Percentiles rank a stretch among this genome's conserved stretches.
phyloP scores from a whole-genome alignment of 2,329 filamentous ascomycete genomes.

The Sclerotinia trifoliorum region DNA sequence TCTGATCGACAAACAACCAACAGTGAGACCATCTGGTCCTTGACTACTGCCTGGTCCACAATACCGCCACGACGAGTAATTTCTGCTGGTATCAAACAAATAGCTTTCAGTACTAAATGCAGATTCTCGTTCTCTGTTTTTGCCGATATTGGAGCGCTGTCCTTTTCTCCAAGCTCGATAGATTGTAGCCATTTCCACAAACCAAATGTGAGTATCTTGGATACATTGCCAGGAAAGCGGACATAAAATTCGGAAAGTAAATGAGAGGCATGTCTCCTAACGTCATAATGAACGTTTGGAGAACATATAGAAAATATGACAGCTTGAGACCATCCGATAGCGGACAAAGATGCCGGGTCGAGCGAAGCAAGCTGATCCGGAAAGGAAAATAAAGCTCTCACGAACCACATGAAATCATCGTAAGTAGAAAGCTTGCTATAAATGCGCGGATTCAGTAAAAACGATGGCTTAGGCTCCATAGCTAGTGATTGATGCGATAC shows the following conservation, averaged over 20 bases:
- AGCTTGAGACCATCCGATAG: slow-evolving; percentile 76
- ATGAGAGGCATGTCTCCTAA: slow-evolving; percentile 62
- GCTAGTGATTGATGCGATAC: slow-evolving; percentile 65
- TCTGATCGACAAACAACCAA: slow-evolving; percentile 76
- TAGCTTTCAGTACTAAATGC: slow-evolving; percentile 57
- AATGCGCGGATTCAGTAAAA: slow-evolving; percentile 78
- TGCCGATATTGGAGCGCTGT: slow-evolving; percentile 64
- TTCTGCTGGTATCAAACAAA: slow-evolving; percentile 60
- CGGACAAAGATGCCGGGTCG: slow-evolving; percentile 51
- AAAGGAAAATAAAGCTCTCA: slow-evolving; percentile 65
- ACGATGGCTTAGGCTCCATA: slow-evolving; percentile 78
- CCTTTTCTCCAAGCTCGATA: slow-evolving; percentile 70
- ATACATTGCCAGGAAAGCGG: slow-evolving; percentile 56
- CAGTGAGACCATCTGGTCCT: slow-evolving; percentile 71
- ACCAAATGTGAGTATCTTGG: slow-evolving; percentile 64
- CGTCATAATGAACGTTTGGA: slow-evolving; percentile 55
- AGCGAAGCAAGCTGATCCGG: slow-evolving; percentile 50
- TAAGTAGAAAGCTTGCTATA: slow-evolving; percentile 75
- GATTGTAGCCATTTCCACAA: slow-evolving; percentile 78
- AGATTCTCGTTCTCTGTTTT: slow-evolving; percentile 66
- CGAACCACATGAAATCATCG: slow-evolving; percentile 77
- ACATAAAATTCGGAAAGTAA: slow-evolving; percentile 66
- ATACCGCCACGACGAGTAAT: slow-evolving; percentile 45
- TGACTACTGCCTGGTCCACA: slow-evolving; percentile 52
- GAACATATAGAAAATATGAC: slow-evolving; percentile 77